A percentile compares a stretch with the other conserved stretches of the same genome.
phyloP scores from a whole-genome alignment of 768 basidiomycete species.

The Dacryopinax spathularia region DNA sequence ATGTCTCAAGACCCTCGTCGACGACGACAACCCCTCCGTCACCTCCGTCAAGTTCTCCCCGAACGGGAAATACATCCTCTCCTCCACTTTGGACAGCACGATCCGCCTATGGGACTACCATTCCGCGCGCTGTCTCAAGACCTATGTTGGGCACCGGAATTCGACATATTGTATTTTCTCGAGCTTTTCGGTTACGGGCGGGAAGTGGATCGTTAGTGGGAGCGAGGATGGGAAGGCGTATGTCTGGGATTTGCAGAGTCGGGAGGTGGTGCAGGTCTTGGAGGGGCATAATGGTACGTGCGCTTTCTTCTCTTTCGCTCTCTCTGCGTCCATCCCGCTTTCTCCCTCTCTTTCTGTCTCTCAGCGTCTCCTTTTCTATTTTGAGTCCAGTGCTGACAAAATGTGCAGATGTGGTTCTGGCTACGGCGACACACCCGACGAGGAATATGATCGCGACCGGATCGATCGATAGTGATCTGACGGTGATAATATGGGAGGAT shows the following conservation, averaged over 20 bases:
- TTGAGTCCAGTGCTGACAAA: not conserved
- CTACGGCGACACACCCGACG: conserved; percentile 72
- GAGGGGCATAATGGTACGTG: conserved; percentile 67
- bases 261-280: conserved; percentile 57
- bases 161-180: conserved; percentile 68
- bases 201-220: conserved; percentile 68
- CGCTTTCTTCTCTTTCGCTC: not conserved
- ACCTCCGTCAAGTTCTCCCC: conserved; percentile 87
- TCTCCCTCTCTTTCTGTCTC: too few species aligned
- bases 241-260: conserved; percentile 78
- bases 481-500: conserved; percentile 58
- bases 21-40: conserved; percentile 70
- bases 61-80: conserved; percentile 78
- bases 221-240: conserved; percentile 82
- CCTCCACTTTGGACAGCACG: conserved; percentile 86
- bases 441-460: conserved; percentile 69
- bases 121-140: conserved; percentile 80
- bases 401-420: conserved; percentile 51
- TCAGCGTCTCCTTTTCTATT: too few species aligned
- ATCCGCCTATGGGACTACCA: conserved; percentile 92
- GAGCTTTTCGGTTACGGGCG: conserved; percentile 54
- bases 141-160: conserved; percentile 75
- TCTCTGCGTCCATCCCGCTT: too few species aligned
- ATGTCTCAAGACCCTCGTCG: conserved; percentile 91
- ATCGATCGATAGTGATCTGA: conserved; percentile 77